Percentiles rank a stretch among this genome's conserved stretches.
phyloP scores from a whole-genome alignment of 768 basidiomycete genomes.

The Naganishia kalamii region DNA sequence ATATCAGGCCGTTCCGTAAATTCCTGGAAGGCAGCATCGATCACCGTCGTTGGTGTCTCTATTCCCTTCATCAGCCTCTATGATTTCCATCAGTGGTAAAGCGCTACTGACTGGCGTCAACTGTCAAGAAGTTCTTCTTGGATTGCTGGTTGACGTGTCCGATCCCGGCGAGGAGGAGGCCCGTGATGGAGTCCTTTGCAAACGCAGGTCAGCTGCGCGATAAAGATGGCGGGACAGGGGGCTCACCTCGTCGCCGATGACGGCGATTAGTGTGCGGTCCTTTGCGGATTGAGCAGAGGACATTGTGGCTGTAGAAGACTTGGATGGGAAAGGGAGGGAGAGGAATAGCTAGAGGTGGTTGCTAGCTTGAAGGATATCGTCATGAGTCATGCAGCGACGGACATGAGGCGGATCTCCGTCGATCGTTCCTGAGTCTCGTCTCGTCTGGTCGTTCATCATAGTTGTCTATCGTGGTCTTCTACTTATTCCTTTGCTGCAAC shows the following conservation, averaged over 20 bases:
- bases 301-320: neutral
- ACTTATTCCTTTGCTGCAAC: neutral
- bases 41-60: conserved; percentile 87
- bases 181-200: conserved; percentile 90
- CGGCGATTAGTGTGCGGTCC: conserved; percentile 78
- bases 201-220: neutral
- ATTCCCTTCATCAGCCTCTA: neutral
- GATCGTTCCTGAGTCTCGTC: no score
- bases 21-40: conserved; percentile 88
- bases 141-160: conserved; percentile 84
- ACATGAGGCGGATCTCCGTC: neutral
- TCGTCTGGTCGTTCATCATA: no score
- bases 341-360: neutral
- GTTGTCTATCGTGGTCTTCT: no score
- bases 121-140: conserved; percentile 96
- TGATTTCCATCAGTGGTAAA: neutral
- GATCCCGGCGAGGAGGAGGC: conserved; percentile 86
- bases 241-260: conserved; percentile 91
- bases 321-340: neutral
- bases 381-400: neutral
- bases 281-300: conserved; percentile 29
- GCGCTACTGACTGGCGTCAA: conserved; percentile 70
- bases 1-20: conserved; percentile 92
- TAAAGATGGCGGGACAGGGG: neutral
- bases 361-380: neutral